Evolutionary conservation across 202 grass and related monocot species (phyloP).

Genomic region (Setaria italica): DNA sequence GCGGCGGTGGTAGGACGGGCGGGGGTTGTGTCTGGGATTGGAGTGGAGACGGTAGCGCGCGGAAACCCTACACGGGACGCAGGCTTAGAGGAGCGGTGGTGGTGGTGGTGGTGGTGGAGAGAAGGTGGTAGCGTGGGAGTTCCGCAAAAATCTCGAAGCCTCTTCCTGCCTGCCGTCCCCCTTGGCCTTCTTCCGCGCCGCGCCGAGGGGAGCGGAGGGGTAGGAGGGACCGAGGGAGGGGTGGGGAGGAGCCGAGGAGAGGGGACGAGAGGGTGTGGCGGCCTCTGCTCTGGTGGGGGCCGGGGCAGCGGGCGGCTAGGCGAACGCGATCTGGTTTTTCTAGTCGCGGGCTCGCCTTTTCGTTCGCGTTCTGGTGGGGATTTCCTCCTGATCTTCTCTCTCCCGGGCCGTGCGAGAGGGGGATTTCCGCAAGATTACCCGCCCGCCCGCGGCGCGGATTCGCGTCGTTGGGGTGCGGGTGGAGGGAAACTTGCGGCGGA

Average conservation of each 20-base stretch:
- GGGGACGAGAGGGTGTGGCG: conserved; percentile 37
- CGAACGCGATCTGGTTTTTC: conserved; percentile 30
- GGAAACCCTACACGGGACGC: conserved; percentile 15
- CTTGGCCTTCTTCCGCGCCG: conserved; percentile 49
- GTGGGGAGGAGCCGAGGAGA: not conserved
- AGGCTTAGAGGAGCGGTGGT: conserved; percentile 4
- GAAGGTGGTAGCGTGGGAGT: conserved; percentile 29
- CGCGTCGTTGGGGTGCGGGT: not conserved
- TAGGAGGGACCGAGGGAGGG: not conserved
- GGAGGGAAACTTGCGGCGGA: not conserved
- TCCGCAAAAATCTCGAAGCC: conserved; percentile 60
- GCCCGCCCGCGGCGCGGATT: not conserved
- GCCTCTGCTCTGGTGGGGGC: conserved; percentile 47
- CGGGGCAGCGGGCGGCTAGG: conserved; percentile 7
- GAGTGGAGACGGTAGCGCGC: not conserved
- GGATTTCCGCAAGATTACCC: not conserved
- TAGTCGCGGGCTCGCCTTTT: conserved; percentile 15
- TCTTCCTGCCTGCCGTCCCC: conserved; percentile 5
- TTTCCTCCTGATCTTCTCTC: not conserved
- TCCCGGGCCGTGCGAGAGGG: not conserved
- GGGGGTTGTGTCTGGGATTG: conserved; percentile 27
- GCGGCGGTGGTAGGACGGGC: conserved; percentile 29
- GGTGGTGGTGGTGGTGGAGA: conserved; percentile 4
- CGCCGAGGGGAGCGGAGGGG: conserved; percentile 32
- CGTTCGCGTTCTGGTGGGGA: conserved; percentile 10